phyloP scores from a whole-genome alignment of 352 stramenopile species.

The Phytophthora rubi region DNA sequence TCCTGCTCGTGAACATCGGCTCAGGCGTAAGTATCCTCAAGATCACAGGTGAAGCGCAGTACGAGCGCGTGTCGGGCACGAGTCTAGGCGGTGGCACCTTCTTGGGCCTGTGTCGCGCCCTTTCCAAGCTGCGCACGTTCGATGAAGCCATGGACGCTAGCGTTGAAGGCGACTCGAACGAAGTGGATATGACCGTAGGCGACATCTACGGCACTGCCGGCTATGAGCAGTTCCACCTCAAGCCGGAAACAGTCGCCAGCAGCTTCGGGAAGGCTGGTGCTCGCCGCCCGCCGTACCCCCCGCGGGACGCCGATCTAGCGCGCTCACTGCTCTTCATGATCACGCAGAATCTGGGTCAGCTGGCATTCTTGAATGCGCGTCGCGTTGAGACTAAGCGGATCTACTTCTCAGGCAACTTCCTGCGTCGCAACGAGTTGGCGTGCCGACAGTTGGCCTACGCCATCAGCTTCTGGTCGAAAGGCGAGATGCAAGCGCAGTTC shows the following conservation, averaged over 20 bases:
- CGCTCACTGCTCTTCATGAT: slow-evolving; percentile 98
- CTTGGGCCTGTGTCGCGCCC: slow-evolving; percentile 93
- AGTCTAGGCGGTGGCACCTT: slow-evolving; percentile 98
- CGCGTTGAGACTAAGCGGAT: slow-evolving; percentile 93
- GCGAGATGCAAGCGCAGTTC: slow-evolving; percentile 90
- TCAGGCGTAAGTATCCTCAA: slow-evolving; percentile 97
- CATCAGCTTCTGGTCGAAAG: slow-evolving; percentile 98
- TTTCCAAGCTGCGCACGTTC: slow-evolving; percentile 89
- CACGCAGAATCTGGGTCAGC: slow-evolving; percentile 97
- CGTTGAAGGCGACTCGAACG: slow-evolving; percentile 67
- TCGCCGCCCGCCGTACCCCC: slow-evolving; percentile 19
- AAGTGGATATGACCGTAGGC: slow-evolving; percentile 96
- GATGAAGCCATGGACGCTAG: slow-evolving; percentile 84
- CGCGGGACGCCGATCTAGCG: slow-evolving; percentile 94
- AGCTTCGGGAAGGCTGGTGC: slow-evolving; percentile 96
- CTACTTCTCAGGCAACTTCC: slow-evolving; percentile 97
- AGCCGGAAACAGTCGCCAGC: slow-evolving; percentile 90
- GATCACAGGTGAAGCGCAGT: slow-evolving; percentile 88
- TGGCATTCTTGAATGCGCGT: slow-evolving; percentile 97
- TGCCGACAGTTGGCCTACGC: slow-evolving; percentile 89
- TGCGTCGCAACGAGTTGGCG: slow-evolving; percentile 96
- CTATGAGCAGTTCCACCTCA: slow-evolving; percentile 92
- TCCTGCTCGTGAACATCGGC: slow-evolving; percentile 98
- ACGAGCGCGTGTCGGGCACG: slow-evolving; percentile 96
- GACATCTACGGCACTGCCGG: slow-evolving; percentile 97